Evolutionary conservation across 139 green algal species (phyloP), one percentile per base, ranked within the genome.

Genomic region (Trebouxia sp.): DNA sequence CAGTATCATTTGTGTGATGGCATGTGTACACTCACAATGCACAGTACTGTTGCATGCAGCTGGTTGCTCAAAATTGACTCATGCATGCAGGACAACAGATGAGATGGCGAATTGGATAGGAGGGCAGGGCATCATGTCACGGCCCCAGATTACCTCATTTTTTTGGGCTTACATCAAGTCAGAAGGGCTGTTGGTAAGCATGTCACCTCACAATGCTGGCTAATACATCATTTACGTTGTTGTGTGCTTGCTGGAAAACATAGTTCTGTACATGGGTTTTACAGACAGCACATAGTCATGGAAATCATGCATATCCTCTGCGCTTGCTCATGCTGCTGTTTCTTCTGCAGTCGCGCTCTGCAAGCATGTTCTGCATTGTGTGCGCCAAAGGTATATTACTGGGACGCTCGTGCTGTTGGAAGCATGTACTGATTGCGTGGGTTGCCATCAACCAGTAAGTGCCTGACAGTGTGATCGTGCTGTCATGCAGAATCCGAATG

Each of bases 21-120:
- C 28, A 39, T 7, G n/a, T 69, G 28, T 41, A 65, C 7, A 69
- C n/a, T n/a, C n/a, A n/a, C n/a, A n/a, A n/a, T n/a, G n/a, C n/a
- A n/a, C n/a, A n/a, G n/a, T n/a, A n/a, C n/a, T n/a, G n/a, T n/a
- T 39, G 26, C 17, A 15, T 66, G 56, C 35, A 32, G 8, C 9
- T 70, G 32, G 24, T 28, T 39, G n/a, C n/a, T n/a, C n/a, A n/a
- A n/a, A n/a, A n/a, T n/a, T n/a, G n/a, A n/a, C n/a, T n/a, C n/a
- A n/a, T n/a, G 30, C 6, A 24, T 75, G 43, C 42, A 83, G 42
- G 42, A 81, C 42, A n/a, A 42, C 75, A 39, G 75, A 80, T 83
- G 78, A 80, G 48, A 51, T 83, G 37, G 45, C 32, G n/a, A 45
- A 39, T 24, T 83, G 76, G 76, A 6, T 83, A 14, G 47, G 78